A percentile compares a stretch with the other conserved stretches of the same genome.
Conservation (phyloP, 108 stramenopile genomes). For the Stephanodiscus triporus region DNA sequence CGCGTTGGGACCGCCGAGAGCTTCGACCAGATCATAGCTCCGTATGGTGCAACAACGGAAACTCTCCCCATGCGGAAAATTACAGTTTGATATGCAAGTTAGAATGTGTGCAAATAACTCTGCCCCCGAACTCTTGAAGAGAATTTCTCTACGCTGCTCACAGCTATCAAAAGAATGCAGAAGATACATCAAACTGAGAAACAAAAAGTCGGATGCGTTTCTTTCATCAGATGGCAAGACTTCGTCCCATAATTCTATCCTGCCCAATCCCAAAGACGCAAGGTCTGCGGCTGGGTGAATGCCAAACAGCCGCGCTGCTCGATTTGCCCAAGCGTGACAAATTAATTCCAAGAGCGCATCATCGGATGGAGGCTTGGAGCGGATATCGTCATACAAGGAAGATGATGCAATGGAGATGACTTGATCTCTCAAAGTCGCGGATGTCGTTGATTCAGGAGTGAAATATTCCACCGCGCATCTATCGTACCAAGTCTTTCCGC, state of each 20-base stretch:
- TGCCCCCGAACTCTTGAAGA: conserved; percentile 17
- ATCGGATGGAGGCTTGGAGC: conserved; percentile 28
- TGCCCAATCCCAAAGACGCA: conserved; percentile 46
- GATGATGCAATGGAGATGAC: conserved; percentile 35
- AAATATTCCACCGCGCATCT: conserved; percentile 25
- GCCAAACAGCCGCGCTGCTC: conserved; percentile 51
- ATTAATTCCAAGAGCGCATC: conserved; percentile 31
- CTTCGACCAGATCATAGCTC: conserved; percentile 28
- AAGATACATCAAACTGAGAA: conserved; percentile 48
- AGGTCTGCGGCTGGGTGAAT: conserved; percentile 40
- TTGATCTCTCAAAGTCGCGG: conserved; percentile 21
- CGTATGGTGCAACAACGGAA: conserved; percentile 30
- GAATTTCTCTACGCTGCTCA: conserved; percentile 16
- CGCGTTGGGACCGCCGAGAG: conserved; percentile 26
- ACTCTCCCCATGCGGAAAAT: conserved; percentile 23
- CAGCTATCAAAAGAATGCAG: conserved; percentile 44
- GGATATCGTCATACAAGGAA: conserved; percentile 21
- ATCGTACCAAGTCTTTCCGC: conserved; percentile 56
- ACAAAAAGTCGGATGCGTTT: conserved; percentile 38
- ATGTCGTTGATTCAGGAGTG: neutral
- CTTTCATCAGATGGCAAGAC: neutral
- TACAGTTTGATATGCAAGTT: conserved; percentile 33
- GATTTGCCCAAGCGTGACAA: conserved; percentile 55
- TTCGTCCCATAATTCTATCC: conserved; percentile 45
- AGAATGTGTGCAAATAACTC: conserved; percentile 52